phyloP scores from a whole-genome alignment of 2,329 filamentous ascomycete genomes.

The Pyrenochaeta sp. region DNA sequence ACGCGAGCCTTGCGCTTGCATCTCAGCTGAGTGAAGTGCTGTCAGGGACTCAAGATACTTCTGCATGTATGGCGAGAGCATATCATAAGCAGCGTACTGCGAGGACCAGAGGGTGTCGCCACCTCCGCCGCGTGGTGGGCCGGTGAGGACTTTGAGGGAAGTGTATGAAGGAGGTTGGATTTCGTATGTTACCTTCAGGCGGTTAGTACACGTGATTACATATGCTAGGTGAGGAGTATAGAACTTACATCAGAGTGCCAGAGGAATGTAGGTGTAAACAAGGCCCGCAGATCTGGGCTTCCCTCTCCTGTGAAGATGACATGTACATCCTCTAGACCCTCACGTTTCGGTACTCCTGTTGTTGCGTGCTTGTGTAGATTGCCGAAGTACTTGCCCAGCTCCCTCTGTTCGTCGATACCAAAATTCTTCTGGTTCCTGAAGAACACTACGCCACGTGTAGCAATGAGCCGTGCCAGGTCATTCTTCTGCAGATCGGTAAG shows the following conservation, averaged over 20 bases:
- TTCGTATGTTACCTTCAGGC: slow-evolving; percentile 62
- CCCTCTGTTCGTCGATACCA: slow-evolving; percentile 61
- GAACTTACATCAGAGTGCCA: slow-evolving; percentile 63
- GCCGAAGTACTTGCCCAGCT: slow-evolving; percentile 63
- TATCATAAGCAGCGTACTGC: slow-evolving; percentile 67
- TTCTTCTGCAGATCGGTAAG: slow-evolving; percentile 63
- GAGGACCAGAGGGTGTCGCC: slow-evolving; percentile 67
- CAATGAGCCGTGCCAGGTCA: slow-evolving; percentile 62
- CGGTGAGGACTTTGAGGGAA: slow-evolving; percentile 62
- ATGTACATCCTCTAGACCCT: slow-evolving; percentile 64
- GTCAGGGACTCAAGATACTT: slow-evolving; percentile 66
- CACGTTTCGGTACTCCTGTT: slow-evolving; percentile 59
- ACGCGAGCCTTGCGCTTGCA: slow-evolving; percentile 61
- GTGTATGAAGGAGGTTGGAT: slow-evolving; percentile 66
- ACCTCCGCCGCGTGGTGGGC: slow-evolving; percentile 63
- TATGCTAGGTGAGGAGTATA: slow-evolving; percentile 6
- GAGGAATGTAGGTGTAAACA: slow-evolving; percentile 64
- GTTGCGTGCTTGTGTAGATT: slow-evolving; percentile 65
- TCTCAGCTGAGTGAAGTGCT: slow-evolving; percentile 63
- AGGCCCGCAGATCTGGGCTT: slow-evolving; percentile 61
- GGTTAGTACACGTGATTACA: slow-evolving; percentile 13
- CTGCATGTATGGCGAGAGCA: slow-evolving; percentile 64
- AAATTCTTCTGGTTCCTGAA: slow-evolving; percentile 65
- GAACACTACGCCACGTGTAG: slow-evolving; percentile 65
- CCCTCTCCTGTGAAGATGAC: slow-evolving; percentile 64